Base-by-base conservation (phyloP, 352 stramenopile species). In the Pythium angustatum region DNA sequence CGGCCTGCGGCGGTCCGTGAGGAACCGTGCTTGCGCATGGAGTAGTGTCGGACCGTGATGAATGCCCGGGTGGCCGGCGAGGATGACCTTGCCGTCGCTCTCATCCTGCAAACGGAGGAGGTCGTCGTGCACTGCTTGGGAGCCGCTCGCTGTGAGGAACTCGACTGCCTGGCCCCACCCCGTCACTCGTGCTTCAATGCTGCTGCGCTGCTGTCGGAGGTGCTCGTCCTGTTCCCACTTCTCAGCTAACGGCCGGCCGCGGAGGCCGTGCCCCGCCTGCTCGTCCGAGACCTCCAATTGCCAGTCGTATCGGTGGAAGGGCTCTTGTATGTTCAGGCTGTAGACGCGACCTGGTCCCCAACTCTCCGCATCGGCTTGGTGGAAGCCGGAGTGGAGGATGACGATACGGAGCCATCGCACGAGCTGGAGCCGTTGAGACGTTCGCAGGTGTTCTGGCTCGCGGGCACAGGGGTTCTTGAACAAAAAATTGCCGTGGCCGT, bases 251-350 rank as follows among this genome's bases (percentile, higher is more conserved):
- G 36, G 12, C 5, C 11, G 6, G 6, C 36, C 36, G 6, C 36
- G 36, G 15, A 43, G 36, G 5, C 5, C 11, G 5, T 43, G 36
- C 11, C 3, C 11, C 36, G 36, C 11, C 31, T 38, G 11, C 36
- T 17, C 36, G 36, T 43, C 36, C 7, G 3, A 21, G 31, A n/a
- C 6, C 7, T 22, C 30, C 5, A 45, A 11, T 4, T 33, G 30
- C 50, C 50, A 58, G 19, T 44, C 50, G 34, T 47, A 58, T 1
- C 31, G 50, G n/a, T 44, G 10, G 21, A 58, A 58, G 31, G 19
- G 27, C 17, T 19, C 5, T 5, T 27, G n/a, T 5, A 6, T 21
- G 31, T 44, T 58, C 2, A 58, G 30, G n/a, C 50, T 58, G 50
- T 58, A 47, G 19, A 33, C 50, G 1, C 50, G 28, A 1, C 3